Conservation (phyloP, 139 green algal species). For the Chlamydomonas sp. region DNA sequence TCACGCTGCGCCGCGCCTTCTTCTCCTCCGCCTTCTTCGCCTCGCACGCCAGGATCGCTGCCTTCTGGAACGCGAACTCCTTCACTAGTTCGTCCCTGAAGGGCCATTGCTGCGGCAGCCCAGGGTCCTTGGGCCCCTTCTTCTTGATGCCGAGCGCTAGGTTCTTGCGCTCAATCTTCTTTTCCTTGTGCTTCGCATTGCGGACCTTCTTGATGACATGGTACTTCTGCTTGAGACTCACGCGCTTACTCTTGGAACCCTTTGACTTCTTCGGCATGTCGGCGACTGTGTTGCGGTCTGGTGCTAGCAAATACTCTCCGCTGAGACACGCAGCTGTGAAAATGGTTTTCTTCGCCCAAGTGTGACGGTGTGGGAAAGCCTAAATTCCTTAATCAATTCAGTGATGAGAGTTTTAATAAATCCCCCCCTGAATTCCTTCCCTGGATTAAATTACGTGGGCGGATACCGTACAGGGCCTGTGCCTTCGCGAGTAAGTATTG, state of each 20-base stretch:
- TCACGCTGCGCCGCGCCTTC: constrained; percentile 33
- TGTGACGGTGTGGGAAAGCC: too few relatives aligned
- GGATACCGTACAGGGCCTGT: too few relatives aligned
- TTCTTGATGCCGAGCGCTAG: constrained; percentile 70
- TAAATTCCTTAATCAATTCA: too few relatives aligned
- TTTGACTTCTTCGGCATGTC: constrained; percentile 83
- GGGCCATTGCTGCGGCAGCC: constrained; percentile 84
- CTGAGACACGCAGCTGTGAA: too few relatives aligned
- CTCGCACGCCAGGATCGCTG: constrained; percentile 53
- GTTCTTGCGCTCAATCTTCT: constrained; percentile 86
- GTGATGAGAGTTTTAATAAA: too few relatives aligned
- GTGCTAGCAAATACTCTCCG: too few relatives aligned
- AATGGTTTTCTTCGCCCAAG: too few relatives aligned
- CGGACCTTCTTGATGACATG: constrained; percentile 75
- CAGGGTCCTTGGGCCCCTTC: constrained; percentile 77
- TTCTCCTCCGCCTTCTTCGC: constrained; percentile 58
- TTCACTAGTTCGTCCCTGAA: constrained; percentile 93
- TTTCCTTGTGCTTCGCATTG: too few relatives aligned
- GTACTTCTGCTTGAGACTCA: constrained; percentile 90
- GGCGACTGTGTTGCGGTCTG: too few relatives aligned
- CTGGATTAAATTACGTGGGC: too few relatives aligned
- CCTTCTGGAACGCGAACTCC: constrained; percentile 73
- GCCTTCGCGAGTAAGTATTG: too few relatives aligned
- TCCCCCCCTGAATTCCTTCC: too few relatives aligned
- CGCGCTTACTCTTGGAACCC: constrained; percentile 87